These are phyloP conservation scores for Boletellus deceptivus DNA, from an alignment of 1,284 basidiomycete genomes.

Conservation along the genomic window DNA sequence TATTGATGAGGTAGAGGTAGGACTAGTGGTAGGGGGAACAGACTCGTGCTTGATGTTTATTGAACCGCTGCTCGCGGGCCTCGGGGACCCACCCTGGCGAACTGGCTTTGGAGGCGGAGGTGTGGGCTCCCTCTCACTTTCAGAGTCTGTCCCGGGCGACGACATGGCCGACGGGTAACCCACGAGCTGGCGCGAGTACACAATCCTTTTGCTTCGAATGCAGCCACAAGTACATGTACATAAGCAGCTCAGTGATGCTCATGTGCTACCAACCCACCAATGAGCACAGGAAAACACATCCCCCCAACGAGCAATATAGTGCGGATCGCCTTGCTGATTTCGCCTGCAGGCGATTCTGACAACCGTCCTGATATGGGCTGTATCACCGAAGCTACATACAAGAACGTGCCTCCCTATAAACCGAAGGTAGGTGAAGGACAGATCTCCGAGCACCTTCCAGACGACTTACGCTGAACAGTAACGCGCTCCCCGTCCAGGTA, in stretches of 20 bases:
- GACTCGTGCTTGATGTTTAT: slow-evolving; percentile 23
- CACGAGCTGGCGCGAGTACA: background rate
- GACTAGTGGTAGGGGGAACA: slow-evolving; percentile 7
- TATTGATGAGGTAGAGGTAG: slow-evolving; percentile 12
- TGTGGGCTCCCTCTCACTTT: slow-evolving; percentile 29
- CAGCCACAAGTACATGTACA: background rate
- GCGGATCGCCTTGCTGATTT: slow-evolving; percentile 48
- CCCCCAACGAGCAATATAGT: slow-evolving; percentile 59
- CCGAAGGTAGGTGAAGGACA: slow-evolving; percentile 6
- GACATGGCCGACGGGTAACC: slow-evolving; percentile 25
- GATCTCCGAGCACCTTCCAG: background rate
- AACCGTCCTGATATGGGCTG: slow-evolving; percentile 62
- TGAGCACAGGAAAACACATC: slow-evolving; percentile 66
- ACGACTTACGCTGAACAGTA: slow-evolving; percentile 72
- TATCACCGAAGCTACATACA: slow-evolving; percentile 91
- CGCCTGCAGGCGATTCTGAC: slow-evolving; percentile 39
- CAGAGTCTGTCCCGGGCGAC: slow-evolving; percentile 32
- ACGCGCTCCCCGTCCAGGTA: slow-evolving; percentile 69
- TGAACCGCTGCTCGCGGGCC: slow-evolving; percentile 12
- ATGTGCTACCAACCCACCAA: slow-evolving; percentile 51
- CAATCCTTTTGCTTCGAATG: background rate
- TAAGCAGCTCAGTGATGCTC: slow-evolving; percentile 30
- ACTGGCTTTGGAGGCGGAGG: slow-evolving; percentile 29
- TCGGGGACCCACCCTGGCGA: slow-evolving; percentile 25
- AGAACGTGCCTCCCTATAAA: slow-evolving; percentile 84